Evolutionary conservation across 495 filamentous ascomycete species (phyloP), one percentile per base, ranked within the genome.

Genomic region (Cladorrhinum samala): DNA sequence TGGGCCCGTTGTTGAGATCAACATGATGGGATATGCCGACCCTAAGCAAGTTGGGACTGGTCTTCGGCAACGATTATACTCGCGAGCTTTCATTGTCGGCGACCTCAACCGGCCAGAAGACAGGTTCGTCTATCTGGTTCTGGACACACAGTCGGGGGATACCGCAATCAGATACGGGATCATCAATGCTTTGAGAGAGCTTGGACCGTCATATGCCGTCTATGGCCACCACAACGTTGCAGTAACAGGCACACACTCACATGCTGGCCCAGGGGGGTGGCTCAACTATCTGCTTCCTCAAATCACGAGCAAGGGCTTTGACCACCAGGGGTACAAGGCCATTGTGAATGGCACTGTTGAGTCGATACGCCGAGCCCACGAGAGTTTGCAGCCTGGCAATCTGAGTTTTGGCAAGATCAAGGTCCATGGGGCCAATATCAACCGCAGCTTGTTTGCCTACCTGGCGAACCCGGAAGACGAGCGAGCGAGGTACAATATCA

Each of bases 221-320:
- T 98, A 96, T 66, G 82, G 79, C 43, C 83, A 90, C 53, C 80
- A 85, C 52, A 98, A 96, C 68, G 69, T 98, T 33, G 92, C 92
- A 30, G 77, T 98, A 14, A 94, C 88, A 2, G 92, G 93, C 17
- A 96, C 93, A 2, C 92, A 98, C 68, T 92, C 88, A 8, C 92
- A 98, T 68, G 87, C 91, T 11, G 92, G 91, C 0, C 91, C 92
- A 13, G 92, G 85, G 2, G 92, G 88, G 18, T 98, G 91, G 91
- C 76, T 95, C 56, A 98, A 98, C 65, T 98, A 98, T 66, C 78
- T 98, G 4, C 76, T 98, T 18, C 92, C 93, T 9, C 93, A 96
- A 67, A 88, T 98, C 59, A 95, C 92, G 0, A 91, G 86, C 61
- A 81, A 82, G 53, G 92, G 92, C 0, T 96, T 98, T 57, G 80